Evolutionary conservation across 1,284 basidiomycete genomes (phyloP).

Genomic region (Ganoderma sinense): DNA sequence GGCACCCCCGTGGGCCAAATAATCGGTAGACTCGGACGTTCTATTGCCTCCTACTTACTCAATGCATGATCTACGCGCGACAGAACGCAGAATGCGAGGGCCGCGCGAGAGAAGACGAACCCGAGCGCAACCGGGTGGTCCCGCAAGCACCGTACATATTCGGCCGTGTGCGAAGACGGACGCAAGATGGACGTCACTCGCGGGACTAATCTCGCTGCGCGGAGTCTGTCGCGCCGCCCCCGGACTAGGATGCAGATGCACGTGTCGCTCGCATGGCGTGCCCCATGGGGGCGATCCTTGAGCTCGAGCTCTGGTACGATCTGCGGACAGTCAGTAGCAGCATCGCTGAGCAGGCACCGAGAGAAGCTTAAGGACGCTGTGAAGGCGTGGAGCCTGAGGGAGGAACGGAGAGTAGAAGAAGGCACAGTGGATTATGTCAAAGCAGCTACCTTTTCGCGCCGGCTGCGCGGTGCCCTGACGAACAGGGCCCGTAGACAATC

Average conservation of each 20-base stretch:
- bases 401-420: too few relatives aligned
- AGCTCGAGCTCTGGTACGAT: background rate
- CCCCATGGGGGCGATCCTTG: background rate
- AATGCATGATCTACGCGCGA: background rate
- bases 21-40: background rate
- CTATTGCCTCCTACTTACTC: background rate
- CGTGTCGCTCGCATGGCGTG: background rate
- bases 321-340: background rate
- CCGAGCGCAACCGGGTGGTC: background rate
- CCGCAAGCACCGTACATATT: background rate
- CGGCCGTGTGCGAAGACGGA: background rate
- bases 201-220: background rate
- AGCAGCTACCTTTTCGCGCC: background rate
- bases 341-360: constrained; percentile 4
- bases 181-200: background rate
- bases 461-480: background rate
- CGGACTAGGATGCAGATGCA: background rate
- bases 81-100: background rate
- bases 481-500: background rate
- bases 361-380: background rate
- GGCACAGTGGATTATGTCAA: background rate
- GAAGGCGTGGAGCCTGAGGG: background rate
- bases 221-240: background rate
- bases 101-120: background rate
- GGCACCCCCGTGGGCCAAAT: background rate